These are phyloP conservation scores for Epichloe sibirici DNA, from an alignment of 2,329 filamentous ascomycete species.

Conservation along the genomic window DNA sequence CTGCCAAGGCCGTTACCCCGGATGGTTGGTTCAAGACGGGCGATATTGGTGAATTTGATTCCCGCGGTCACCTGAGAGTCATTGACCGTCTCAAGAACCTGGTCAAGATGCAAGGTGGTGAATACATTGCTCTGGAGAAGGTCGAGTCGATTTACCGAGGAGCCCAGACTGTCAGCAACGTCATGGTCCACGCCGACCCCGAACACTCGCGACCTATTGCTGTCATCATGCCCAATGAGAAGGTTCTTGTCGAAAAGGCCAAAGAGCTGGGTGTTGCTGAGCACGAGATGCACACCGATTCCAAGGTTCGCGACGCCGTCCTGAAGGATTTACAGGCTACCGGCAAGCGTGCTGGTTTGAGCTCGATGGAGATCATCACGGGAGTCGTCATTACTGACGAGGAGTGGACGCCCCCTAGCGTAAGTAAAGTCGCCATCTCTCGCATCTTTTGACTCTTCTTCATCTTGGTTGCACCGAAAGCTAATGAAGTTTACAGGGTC, in stretches of 20 bases:
- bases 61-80: conserved; percentile 67
- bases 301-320: conserved; percentile 48
- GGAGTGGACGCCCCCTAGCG: conserved; percentile 74
- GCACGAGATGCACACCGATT: conserved; percentile 53
- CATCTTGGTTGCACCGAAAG: background rate
- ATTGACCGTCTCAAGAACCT: conserved; percentile 98
- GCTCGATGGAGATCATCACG: conserved; percentile 60
- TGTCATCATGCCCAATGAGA: conserved; percentile 60
- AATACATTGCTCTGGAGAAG: conserved; percentile 96
- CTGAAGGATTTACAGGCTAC: conserved; percentile 56
- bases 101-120: conserved; percentile 87
- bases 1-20: conserved; percentile 58
- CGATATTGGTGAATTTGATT: conserved; percentile 84
- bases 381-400: conserved; percentile 71
- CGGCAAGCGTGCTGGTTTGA: conserved; percentile 54
- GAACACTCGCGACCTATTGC: conserved; percentile 70
- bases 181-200: conserved; percentile 74
- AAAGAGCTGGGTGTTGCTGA: conserved; percentile 50
- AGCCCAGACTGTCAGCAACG: conserved; percentile 64
- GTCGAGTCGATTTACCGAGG: conserved; percentile 85
- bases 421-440: conserved; percentile 35
- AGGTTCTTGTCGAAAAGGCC: conserved; percentile 48
- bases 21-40: conserved; percentile 98
- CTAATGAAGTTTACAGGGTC: conserved; percentile 28
- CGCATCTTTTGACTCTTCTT: background rate